These are phyloP conservation scores for Macrocystidia cucumis DNA, from an alignment of 1,284 basidiomycete species.

Conservation along the genomic window DNA sequence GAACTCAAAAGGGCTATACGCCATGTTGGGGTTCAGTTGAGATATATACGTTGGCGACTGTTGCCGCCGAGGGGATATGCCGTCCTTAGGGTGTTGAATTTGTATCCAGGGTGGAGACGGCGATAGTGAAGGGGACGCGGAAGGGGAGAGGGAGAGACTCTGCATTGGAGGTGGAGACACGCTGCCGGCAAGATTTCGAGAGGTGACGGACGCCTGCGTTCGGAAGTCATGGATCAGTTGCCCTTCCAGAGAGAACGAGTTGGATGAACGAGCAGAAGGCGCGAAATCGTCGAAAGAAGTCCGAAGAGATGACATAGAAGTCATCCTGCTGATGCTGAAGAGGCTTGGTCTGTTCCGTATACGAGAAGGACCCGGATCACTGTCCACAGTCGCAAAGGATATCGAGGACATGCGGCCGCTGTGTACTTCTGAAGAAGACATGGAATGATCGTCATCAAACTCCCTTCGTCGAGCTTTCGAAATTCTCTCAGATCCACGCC, in stretches of 20 bases:
- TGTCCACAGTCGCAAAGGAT: conserved; percentile 74
- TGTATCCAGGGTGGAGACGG: conserved; percentile 49
- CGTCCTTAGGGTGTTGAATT: conserved; percentile 35
- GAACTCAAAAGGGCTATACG: conserved; percentile 31
- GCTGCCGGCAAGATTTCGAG: conserved; percentile 50
- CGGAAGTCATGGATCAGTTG: conserved; percentile 76
- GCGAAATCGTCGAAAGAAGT: conserved; percentile 69
- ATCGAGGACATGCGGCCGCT: conserved; percentile 66
- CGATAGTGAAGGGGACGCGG: conserved; percentile 49
- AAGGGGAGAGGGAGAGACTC: conserved; percentile 60
- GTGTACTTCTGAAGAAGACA: conserved; percentile 79
- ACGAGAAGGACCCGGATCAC: conserved; percentile 73
- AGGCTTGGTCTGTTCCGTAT: conserved; percentile 51
- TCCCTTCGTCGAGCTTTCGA: conserved; percentile 77
- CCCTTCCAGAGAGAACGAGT: conserved; percentile 76
- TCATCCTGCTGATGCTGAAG: conserved; percentile 63
- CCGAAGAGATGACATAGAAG: conserved; percentile 68
- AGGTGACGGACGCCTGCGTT: conserved; percentile 64
- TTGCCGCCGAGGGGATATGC: conserved; percentile 24
- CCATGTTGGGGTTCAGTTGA: conserved; percentile 25
- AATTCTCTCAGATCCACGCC: conserved; percentile 55
- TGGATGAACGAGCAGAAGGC: conserved; percentile 69
- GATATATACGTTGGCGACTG: conserved; percentile 29
- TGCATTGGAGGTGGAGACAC: conserved; percentile 71
- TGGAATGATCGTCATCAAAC: conserved; percentile 85